Evolutionary conservation across 352 stramenopile species (phyloP), one percentile per base, ranked within the genome.

Genomic region (Globisporangium camurandrum): DNA sequence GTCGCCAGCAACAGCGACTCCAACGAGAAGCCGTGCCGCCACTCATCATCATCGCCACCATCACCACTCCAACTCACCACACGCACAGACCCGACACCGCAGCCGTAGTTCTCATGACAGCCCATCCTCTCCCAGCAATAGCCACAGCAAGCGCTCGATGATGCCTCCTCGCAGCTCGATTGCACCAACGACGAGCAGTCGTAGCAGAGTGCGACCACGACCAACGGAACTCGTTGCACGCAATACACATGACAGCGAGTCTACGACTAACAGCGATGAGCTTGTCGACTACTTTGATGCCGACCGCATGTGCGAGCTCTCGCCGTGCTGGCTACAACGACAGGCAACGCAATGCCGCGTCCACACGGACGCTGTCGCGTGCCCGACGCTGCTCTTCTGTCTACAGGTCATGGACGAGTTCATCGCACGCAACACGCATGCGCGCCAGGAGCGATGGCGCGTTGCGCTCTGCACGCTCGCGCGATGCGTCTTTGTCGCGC

Each of bases 321-420:
- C 71, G 7, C 76, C 79, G 11, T 90, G 77, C 48, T 91, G 79
- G 75, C 46, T 80, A 9, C 58, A 56, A 20, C 58, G 43, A 27
- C 54, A 74, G 37, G 46, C 66, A 11, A 28, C 54, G 7, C 62
- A 42, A n/a, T 92, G 78, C 36, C 37, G 46, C 16, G 54, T 88
- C 11, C 76, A 89, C 39, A 26, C 16, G 0, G 47, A 61, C 5
- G n/a, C 50, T 1, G 62, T 79, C 14, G 52, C 38, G 23, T 62
- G 75, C 19, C 79, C 82, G 1, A 82, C 87, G 62, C 47, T 93
- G 48, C 58, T 89, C 11, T 89, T 90, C 46, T 86, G 70, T 30
- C 57, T 90, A 14, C 79, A 91, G 54, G 69, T 63, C 23, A 48
- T 91, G 23, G 75, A 93, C 56, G 71, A 91, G 52, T 88, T 84